Conservation (phyloP, 352 stramenopile species). For the Globisporangium viniferum region DNA sequence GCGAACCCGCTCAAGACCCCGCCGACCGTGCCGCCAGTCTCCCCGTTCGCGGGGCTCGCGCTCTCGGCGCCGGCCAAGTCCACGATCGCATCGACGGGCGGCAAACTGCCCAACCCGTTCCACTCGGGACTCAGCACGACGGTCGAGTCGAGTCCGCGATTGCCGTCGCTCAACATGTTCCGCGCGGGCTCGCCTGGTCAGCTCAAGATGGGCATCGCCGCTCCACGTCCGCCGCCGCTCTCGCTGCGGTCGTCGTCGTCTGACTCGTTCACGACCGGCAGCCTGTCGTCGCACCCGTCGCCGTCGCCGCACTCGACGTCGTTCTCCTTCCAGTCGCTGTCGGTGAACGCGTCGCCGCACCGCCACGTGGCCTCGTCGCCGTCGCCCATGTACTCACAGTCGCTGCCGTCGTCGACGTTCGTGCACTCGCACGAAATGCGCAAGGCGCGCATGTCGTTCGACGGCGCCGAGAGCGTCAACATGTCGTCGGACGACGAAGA, state of each 20-base stretch:
- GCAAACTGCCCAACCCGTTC: conserved; percentile 62
- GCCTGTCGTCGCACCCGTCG: conserved; percentile 21
- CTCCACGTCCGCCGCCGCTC: conserved; percentile 41
- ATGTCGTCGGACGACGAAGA: conserved; percentile 76
- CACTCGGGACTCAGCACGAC: conserved; percentile 27
- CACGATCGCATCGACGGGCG: conserved; percentile 18
- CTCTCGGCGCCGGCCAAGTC: conserved; percentile 61
- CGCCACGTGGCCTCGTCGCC: conserved; percentile 14
- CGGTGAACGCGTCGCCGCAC: conserved; percentile 25
- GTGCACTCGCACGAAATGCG: conserved; percentile 40
- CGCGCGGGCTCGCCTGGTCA: conserved; percentile 58
- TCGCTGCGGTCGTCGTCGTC: conserved; percentile 60
- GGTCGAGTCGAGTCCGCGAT: conserved; percentile 58
- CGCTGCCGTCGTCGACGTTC: conserved; percentile 65
- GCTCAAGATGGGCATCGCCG: conserved; percentile 64
- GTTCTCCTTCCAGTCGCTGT: conserved; percentile 44
- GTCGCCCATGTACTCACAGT: conserved; percentile 61
- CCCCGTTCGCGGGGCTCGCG: conserved; percentile 66
- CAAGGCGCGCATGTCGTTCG: conserved; percentile 58
- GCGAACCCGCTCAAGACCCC: conserved; percentile 40
- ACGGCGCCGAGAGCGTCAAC: conserved; percentile 50
- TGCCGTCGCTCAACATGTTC: conserved; percentile 71
- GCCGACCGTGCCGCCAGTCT: conserved; percentile 55
- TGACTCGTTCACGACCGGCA: conserved; percentile 44
- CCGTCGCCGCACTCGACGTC: conserved; percentile 38